A percentile compares a stretch with the other conserved stretches of the same genome.
phyloP scores from a whole-genome alignment of 495 filamentous ascomycete genomes.

The Neurospora sp. region DNA sequence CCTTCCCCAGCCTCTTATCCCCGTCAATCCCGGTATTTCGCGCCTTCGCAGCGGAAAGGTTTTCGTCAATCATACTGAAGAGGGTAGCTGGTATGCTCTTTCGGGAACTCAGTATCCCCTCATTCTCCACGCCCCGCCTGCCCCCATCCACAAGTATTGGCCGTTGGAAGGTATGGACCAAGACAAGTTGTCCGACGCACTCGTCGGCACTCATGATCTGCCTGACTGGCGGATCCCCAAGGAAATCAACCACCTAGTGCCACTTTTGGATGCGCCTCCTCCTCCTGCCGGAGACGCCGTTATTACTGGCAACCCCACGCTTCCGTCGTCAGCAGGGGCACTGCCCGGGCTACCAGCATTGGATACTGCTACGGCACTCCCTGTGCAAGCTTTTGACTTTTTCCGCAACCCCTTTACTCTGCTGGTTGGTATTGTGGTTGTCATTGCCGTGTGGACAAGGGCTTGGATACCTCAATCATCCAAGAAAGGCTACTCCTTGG shows the following conservation, averaged over 20 bases:
- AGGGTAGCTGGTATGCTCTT: slow-evolving; percentile 87
- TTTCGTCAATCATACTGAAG: slow-evolving; percentile 78
- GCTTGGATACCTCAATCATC: background rate
- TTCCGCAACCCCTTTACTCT: slow-evolving; percentile 38
- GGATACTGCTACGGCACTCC: background rate
- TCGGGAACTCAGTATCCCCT: slow-evolving; percentile 82
- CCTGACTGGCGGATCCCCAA: slow-evolving; percentile 12
- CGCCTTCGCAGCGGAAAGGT: slow-evolving; percentile 55
- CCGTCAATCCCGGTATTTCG: slow-evolving; percentile 44
- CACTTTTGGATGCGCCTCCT: background rate
- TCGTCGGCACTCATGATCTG: slow-evolving; percentile 36
- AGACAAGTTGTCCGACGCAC: slow-evolving; percentile 15
- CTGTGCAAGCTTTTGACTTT: slow-evolving; percentile 6
- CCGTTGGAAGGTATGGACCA: slow-evolving; percentile 31
- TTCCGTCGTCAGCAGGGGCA: background rate
- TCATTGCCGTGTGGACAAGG: slow-evolving; percentile 4
- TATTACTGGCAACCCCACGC: background rate
- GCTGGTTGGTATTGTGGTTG: slow-evolving; percentile 22
- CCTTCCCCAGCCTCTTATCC: slow-evolving; percentile 75
- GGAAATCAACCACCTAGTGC: background rate
- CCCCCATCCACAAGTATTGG: slow-evolving; percentile 53
- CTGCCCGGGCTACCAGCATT: background rate
- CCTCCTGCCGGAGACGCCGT: background rate
- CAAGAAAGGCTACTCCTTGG: background rate
- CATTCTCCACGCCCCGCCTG: slow-evolving; percentile 60